These are phyloP conservation scores for Boechera stricta DNA, from an alignment of 345 rosid genomes.

Conservation along the genomic window DNA sequence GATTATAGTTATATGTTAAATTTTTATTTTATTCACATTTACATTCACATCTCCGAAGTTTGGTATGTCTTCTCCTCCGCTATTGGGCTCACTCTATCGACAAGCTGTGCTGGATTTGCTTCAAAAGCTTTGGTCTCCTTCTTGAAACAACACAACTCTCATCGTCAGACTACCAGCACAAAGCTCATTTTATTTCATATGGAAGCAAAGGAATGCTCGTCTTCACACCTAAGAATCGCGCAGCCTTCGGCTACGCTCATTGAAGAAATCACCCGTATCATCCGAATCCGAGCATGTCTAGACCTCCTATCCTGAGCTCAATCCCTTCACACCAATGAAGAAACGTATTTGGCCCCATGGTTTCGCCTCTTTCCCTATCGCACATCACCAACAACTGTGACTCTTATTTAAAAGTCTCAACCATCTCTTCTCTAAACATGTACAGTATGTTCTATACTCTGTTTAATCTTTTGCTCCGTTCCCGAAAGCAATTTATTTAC, in stretches of 20 bases:
- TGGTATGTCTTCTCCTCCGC: not conserved
- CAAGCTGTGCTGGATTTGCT: not conserved
- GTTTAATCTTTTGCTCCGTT: not conserved
- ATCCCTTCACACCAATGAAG: not conserved
- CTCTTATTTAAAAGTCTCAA: not conserved
- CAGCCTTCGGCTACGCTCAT: not conserved
- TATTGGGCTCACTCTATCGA: not conserved
- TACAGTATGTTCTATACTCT: not conserved
- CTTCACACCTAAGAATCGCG: not conserved
- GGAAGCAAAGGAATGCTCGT: not conserved
- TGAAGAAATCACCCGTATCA: not conserved
- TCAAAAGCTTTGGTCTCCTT: not conserved
- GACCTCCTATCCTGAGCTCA: not conserved
- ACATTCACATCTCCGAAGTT: too few species aligned
- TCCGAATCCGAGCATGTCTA: not conserved
- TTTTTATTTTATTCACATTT: too few species aligned
- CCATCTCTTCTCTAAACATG: conserved; percentile 1
- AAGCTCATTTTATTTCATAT: not conserved
- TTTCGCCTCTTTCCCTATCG: conserved; percentile 1
- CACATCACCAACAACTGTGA: not conserved
- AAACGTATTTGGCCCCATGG: not conserved
- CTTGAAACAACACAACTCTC: not conserved
- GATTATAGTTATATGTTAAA: too few species aligned
- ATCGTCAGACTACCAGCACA: not conserved
- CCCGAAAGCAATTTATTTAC: not conserved